Conservation (phyloP, 805 yeast genomes). For the Wickerhamiella shivajii region DNA sequence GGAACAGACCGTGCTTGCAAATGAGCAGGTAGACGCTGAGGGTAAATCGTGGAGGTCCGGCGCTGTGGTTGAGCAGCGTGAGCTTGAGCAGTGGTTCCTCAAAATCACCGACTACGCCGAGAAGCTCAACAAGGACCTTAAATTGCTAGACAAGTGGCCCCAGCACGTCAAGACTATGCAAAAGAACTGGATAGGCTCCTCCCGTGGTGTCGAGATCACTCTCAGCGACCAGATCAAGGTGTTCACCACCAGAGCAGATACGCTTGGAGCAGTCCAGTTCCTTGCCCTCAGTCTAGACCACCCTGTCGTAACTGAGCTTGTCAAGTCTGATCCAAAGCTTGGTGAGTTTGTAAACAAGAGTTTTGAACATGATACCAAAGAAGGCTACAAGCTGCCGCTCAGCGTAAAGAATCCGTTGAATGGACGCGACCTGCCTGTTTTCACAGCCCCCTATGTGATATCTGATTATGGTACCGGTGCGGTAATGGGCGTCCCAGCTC, state of each 20-base stretch:
- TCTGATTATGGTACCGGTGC: slow-evolving; percentile 81
- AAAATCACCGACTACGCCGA: slow-evolving; percentile 74
- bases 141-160: slow-evolving; percentile 64
- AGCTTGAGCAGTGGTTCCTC: slow-evolving; percentile 84
- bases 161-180: slow-evolving; percentile 81
- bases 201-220: slow-evolving; percentile 57
- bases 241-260: slow-evolving; percentile 86
- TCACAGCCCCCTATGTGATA: slow-evolving; percentile 81
- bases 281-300: slow-evolving; percentile 66
- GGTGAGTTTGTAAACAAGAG: slow-evolving; percentile 24
- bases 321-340: slow-evolving; percentile 30
- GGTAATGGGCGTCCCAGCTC: slow-evolving; percentile 97
- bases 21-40: slow-evolving; percentile 84
- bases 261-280: slow-evolving; percentile 69
- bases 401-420: slow-evolving; percentile 44
- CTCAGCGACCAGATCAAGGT: slow-evolving; percentile 37
- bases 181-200: slow-evolving; percentile 83
- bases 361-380: slow-evolving; percentile 37
- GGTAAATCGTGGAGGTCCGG: slow-evolving; percentile 97
- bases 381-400: slow-evolving; percentile 40
- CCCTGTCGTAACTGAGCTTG: slow-evolving; percentile 34
- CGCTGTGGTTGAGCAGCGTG: slow-evolving; percentile 72
- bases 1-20: slow-evolving; percentile 87
- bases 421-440: slow-evolving; percentile 47
- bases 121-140: slow-evolving; percentile 50